phyloP scores from a whole-genome alignment of 176 grass and related monocot species.

The Themeda triandra region DNA sequence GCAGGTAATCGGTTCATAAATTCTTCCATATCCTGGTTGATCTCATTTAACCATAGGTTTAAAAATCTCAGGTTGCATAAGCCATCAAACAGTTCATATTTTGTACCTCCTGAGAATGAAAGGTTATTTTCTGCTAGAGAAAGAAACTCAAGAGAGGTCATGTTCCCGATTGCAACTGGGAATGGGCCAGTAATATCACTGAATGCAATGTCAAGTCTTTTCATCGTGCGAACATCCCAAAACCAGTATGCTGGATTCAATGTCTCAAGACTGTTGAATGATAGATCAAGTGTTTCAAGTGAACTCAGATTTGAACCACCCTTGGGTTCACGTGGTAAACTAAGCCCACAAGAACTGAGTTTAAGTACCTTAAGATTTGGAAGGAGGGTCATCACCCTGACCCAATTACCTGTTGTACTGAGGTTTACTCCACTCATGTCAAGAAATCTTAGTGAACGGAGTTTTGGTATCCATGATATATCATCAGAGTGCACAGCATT shows the following conservation, averaged over 20 bases:
- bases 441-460: conserved; percentile 13
- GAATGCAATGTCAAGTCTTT: background rate
- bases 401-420: background rate
- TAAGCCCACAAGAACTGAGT: background rate
- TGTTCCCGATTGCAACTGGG: conserved; percentile 15
- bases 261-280: background rate
- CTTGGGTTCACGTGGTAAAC: background rate
- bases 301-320: background rate
- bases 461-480: conserved; percentile 18
- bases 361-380: background rate
- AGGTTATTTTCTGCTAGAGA: background rate
- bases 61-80: background rate
- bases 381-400: conserved; percentile 13
- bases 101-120: background rate
- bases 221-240: background rate
- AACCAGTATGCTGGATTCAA: conserved; percentile 27
- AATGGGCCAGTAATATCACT: background rate
- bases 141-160: background rate
- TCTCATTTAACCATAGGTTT: background rate
- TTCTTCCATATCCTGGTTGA: background rate
- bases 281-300: conserved; percentile 24
- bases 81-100: background rate
- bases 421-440: conserved; percentile 4
- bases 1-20: background rate
- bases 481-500: background rate